A percentile compares a stretch with the other conserved stretches of the same genome.
Conservation (phyloP, 208 protist genomes). For the Trypanosoma melophagium region DNA sequence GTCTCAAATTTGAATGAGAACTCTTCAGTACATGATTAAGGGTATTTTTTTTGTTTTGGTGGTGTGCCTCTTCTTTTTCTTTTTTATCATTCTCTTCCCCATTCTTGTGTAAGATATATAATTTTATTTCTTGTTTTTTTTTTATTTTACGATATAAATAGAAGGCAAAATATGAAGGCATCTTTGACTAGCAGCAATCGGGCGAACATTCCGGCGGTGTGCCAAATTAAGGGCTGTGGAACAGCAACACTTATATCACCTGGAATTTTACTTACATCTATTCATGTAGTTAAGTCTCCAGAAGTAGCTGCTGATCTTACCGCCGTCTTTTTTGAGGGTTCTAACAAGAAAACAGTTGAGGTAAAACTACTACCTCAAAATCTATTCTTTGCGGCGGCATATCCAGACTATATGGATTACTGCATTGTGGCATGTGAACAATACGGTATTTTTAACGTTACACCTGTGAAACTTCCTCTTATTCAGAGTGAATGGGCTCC, state of each 20-base stretch:
- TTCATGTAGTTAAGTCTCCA: conserved; percentile 30
- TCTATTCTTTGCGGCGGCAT: conserved; percentile 74
- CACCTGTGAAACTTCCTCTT: conserved; percentile 71
- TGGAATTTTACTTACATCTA: conserved; percentile 73
- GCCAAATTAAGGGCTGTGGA: conserved; percentile 65
- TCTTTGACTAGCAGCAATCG: conserved; percentile 65
- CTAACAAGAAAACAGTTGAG: conserved; percentile 77
- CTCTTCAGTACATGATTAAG: too few species aligned
- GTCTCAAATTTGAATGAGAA: too few species aligned
- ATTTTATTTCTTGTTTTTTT: conserved; percentile 4
- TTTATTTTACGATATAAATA: background rate
- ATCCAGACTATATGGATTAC: conserved; percentile 90
- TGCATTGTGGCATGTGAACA: conserved; percentile 85
- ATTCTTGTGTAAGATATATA: background rate
- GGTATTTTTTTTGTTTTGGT: too few species aligned
- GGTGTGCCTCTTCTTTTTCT: too few species aligned
- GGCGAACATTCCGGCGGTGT: conserved; percentile 86
- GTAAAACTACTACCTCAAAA: conserved; percentile 66
- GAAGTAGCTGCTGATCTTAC: conserved; percentile 41
- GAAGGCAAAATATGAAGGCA: conserved; percentile 38
- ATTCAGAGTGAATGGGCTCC: conserved; percentile 64
- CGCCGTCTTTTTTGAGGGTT: conserved; percentile 88
- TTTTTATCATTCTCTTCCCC: background rate
- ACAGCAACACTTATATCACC: conserved; percentile 72
- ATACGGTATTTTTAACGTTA: conserved; percentile 66